A percentile compares a stretch with the other conserved stretches of the same genome.
phyloP scores from a whole-genome alignment of 768 basidiomycete species.

The Pleurotus eryngii region DNA sequence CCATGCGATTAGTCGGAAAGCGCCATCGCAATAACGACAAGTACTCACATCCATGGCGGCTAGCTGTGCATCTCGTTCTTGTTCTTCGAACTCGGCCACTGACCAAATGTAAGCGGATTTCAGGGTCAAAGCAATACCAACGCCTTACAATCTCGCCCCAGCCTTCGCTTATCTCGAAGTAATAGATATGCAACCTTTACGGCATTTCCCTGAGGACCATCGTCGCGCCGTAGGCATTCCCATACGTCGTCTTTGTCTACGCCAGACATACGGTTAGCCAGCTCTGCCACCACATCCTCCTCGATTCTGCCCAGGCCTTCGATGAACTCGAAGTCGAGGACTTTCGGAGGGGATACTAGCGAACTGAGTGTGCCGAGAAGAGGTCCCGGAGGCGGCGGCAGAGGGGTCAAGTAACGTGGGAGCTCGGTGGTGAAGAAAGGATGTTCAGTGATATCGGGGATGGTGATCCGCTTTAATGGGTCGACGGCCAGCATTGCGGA shows the following conservation, averaged over 20 bases:
- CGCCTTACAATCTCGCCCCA: slow-evolving; percentile 79
- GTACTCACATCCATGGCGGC: slow-evolving; percentile 75
- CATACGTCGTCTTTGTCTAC: slow-evolving; percentile 84
- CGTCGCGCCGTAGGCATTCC: slow-evolving; percentile 79
- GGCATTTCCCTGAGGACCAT: slow-evolving; percentile 84
- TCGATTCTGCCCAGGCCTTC: slow-evolving; percentile 91
- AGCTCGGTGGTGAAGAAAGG: slow-evolving; percentile 89
- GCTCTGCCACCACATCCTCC: slow-evolving; percentile 83
- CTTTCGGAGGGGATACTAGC: slow-evolving; percentile 64
- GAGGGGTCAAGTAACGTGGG: slow-evolving; percentile 79
- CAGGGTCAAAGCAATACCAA: not conserved
- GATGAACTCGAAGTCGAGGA: slow-evolving; percentile 81
- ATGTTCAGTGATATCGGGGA: slow-evolving; percentile 86
- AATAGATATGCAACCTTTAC: slow-evolving; percentile 97
- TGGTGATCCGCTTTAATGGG: slow-evolving; percentile 91
- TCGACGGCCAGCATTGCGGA: slow-evolving; percentile 90
- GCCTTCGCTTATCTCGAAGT: slow-evolving; percentile 80
- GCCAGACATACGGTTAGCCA: slow-evolving; percentile 66
- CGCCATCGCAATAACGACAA: not conserved
- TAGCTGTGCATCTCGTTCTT: slow-evolving; percentile 79
- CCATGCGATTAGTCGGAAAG: not conserved
- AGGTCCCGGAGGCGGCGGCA: slow-evolving; percentile 75
- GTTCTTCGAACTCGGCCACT: slow-evolving; percentile 80
- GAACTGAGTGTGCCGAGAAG: slow-evolving; percentile 72
- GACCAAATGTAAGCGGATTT: not conserved